phyloP scores from a whole-genome alignment of 2,329 filamentous ascomycete genomes.

The Rosellinia necatrix region DNA sequence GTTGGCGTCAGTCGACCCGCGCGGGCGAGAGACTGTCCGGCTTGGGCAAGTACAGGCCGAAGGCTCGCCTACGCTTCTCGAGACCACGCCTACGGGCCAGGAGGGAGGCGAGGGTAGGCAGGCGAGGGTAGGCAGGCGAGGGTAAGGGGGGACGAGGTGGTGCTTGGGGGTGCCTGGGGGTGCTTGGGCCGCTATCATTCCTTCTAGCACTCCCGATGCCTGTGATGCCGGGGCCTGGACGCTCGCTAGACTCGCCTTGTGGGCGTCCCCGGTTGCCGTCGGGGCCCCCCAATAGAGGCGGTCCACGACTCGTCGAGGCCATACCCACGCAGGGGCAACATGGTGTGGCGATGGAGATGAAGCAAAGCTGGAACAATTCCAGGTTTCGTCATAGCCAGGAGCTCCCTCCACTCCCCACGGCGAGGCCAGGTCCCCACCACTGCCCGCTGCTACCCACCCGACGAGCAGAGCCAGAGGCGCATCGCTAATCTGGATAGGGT shows the following conservation, averaged over 20 bases:
- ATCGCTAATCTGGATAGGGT: slow-evolving; percentile 23
- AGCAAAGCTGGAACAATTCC: slow-evolving; percentile 53
- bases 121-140: too few relatives aligned
- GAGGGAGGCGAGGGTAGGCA: not conserved
- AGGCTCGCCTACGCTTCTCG: not conserved
- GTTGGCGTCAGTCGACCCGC: slow-evolving; percentile 35
- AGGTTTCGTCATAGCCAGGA: slow-evolving; percentile 48
- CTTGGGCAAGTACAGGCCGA: slow-evolving; percentile 22
- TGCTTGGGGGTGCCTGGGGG: too few relatives aligned
- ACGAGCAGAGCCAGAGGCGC: slow-evolving; percentile 26
- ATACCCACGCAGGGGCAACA: slow-evolving; percentile 26
- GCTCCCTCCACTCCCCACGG: slow-evolving; percentile 34
- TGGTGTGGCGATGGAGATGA: slow-evolving; percentile 44
- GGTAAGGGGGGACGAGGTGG: not conserved
- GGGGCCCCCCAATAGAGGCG: not conserved
- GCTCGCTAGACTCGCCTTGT: slow-evolving; percentile 6
- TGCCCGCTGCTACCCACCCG: not conserved
- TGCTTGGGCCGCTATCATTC: slow-evolving; percentile 11
- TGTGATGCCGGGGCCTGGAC: not conserved
- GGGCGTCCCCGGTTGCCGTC: not conserved
- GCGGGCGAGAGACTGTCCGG: slow-evolving; percentile 41
- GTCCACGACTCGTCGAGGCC: not conserved
- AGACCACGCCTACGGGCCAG: not conserved
- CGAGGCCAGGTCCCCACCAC: slow-evolving; percentile 30
- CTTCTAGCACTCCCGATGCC: not conserved